Conservation (phyloP, 2,329 filamentous ascomycete species). For the Apiospora aurea region DNA sequence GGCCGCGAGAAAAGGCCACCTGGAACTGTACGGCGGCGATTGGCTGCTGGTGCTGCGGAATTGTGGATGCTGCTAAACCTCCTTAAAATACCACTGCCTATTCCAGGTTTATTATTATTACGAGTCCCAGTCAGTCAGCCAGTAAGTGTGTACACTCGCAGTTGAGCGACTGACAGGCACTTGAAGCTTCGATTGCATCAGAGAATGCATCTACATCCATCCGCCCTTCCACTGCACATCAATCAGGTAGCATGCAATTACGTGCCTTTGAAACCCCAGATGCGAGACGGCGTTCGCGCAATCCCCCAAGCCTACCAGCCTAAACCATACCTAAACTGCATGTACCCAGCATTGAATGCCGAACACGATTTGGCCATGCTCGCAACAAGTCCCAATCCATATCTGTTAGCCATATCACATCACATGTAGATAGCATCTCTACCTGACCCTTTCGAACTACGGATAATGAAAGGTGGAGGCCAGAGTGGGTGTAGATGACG, state of each 20-base stretch:
- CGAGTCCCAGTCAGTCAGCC: neutral
- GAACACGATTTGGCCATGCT: neutral
- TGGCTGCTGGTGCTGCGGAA: conserved; percentile 15
- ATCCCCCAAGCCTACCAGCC: neutral
- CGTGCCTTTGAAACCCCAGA: neutral
- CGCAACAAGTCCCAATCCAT: neutral
- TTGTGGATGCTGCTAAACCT: conserved; percentile 23
- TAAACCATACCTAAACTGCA: neutral
- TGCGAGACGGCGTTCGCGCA: neutral
- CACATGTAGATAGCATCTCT: conserved; percentile 16
- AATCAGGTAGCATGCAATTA: neutral
- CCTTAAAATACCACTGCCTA: conserved; percentile 8
- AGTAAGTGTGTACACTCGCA: neutral
- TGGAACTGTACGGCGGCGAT: conserved; percentile 3
- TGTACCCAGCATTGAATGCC: neutral
- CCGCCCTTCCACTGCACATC: neutral
- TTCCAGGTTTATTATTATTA: conserved; percentile 4
- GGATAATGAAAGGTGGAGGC: conserved; percentile 18
- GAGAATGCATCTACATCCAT: neutral
- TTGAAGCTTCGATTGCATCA: neutral
- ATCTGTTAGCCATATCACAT: conserved; percentile 18
- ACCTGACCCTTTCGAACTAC: conserved; percentile 19
- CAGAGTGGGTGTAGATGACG: conserved; percentile 12
- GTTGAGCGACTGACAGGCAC: neutral
- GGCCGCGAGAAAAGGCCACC: conserved; percentile 21